Conservation (phyloP, 108 stramenopile species). For the Skeletonema costatum region DNA sequence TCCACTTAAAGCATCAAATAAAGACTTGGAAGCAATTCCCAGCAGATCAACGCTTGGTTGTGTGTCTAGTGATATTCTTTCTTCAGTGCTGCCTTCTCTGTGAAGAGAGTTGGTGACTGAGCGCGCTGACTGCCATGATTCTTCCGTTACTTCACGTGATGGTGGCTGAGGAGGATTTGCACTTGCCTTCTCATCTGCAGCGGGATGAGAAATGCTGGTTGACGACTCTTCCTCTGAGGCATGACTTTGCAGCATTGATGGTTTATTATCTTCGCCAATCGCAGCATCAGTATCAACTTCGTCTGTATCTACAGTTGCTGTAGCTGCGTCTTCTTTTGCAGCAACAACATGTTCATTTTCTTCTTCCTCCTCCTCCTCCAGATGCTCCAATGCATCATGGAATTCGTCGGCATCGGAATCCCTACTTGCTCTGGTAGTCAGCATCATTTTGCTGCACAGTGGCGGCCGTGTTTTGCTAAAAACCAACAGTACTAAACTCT, state of each 20-base stretch:
- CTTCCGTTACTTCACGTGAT: background rate
- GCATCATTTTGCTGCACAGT: background rate
- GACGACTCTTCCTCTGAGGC: no score
- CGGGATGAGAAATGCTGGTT: no score
- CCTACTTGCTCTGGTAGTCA: background rate
- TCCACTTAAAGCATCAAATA: background rate
- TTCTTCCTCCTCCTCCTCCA: constrained; percentile 16
- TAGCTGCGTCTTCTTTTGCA: no score
- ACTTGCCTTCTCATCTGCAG: background rate
- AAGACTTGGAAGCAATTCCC: background rate
- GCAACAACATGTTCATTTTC: no score
- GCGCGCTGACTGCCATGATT: background rate
- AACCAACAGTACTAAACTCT: no score
- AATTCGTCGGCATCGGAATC: constrained; percentile 30
- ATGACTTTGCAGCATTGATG: no score
- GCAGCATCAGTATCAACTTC: background rate
- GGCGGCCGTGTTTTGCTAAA: no score
- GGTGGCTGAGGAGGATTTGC: background rate
- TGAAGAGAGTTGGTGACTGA: background rate
- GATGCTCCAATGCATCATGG: constrained; percentile 28
- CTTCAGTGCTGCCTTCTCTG: background rate
- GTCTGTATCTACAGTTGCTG: no score
- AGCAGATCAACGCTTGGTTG: background rate
- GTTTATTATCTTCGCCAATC: background rate
- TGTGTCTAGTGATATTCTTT: background rate